phyloP scores from a whole-genome alignment of 2,329 filamentous ascomycete genomes.

The Aureobasidium sp. region DNA sequence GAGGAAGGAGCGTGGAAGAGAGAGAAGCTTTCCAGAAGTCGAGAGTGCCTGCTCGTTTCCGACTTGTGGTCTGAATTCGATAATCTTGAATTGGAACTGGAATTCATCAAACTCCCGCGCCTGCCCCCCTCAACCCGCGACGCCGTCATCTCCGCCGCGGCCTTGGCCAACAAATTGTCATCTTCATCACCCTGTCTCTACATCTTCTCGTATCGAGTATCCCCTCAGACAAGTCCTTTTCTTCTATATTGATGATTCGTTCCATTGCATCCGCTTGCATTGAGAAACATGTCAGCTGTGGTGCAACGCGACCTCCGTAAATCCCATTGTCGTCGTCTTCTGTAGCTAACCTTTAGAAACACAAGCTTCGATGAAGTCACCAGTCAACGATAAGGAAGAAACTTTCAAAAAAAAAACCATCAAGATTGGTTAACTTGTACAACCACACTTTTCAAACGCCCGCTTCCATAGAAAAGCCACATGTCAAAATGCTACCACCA shows the following conservation, averaged over 20 bases:
- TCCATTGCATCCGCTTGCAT: too few species aligned
- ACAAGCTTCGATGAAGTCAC: background rate
- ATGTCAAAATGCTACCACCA: background rate
- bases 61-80: background rate
- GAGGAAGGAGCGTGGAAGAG: background rate
- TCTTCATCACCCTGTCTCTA: background rate
- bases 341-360: background rate
- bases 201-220: background rate
- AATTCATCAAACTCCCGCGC: background rate
- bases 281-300: too few species aligned
- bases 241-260: background rate
- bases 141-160: slow-evolving; percentile 1
- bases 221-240: background rate
- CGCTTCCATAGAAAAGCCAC: slow-evolving; percentile 2
- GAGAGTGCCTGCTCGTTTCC: background rate
- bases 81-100: background rate
- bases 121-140: background rate
- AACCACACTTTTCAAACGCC: slow-evolving; percentile 10
- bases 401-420: background rate
- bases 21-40: background rate
- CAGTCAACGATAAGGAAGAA: background rate
- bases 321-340: background rate
- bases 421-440: background rate
- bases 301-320: too few species aligned
- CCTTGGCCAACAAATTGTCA: background rate